Conservation (phyloP, 2,329 filamentous ascomycete genomes). For the Capronia coronata region DNA sequence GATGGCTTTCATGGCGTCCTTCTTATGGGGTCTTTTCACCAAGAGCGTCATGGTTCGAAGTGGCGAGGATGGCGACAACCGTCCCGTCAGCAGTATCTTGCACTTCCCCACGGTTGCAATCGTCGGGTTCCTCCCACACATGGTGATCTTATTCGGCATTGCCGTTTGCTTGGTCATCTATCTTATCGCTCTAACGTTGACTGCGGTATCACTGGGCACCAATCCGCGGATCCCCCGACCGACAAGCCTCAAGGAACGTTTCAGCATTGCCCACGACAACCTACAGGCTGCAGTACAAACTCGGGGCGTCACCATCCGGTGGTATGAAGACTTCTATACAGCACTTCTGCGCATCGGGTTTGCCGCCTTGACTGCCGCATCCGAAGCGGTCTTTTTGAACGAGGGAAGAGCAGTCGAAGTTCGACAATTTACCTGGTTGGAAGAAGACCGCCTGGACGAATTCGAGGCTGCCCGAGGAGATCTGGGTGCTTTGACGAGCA, state of each 20-base stretch:
- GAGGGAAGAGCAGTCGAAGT: constrained; percentile 73
- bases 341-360: constrained; percentile 82
- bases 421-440: constrained; percentile 77
- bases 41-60: constrained; percentile 35
- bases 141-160: constrained; percentile 79
- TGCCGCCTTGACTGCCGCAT: constrained; percentile 81
- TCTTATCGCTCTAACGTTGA: constrained; percentile 65
- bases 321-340: constrained; percentile 94
- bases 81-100: constrained; percentile 54
- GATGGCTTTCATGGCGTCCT: constrained; percentile 77
- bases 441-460: constrained; percentile 76
- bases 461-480: constrained; percentile 50
- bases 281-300: constrained; percentile 88
- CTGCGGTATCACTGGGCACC: constrained; percentile 55
- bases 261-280: constrained; percentile 70
- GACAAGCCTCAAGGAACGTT: constrained; percentile 51
- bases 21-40: constrained; percentile 65
- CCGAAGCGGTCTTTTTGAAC: constrained; percentile 91
- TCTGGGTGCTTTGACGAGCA: constrained; percentile 14
- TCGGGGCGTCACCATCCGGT: constrained; percentile 69
- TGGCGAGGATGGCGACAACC: constrained; percentile 23
- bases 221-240: constrained; percentile 46
- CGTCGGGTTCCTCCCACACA: constrained; percentile 87
- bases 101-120: constrained; percentile 92
- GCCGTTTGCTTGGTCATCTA: constrained; percentile 71